A percentile compares a stretch with the other conserved stretches of the same genome.
Conservation (phyloP, 306 rosid species). For the Begonia peltatifolia region DNA sequence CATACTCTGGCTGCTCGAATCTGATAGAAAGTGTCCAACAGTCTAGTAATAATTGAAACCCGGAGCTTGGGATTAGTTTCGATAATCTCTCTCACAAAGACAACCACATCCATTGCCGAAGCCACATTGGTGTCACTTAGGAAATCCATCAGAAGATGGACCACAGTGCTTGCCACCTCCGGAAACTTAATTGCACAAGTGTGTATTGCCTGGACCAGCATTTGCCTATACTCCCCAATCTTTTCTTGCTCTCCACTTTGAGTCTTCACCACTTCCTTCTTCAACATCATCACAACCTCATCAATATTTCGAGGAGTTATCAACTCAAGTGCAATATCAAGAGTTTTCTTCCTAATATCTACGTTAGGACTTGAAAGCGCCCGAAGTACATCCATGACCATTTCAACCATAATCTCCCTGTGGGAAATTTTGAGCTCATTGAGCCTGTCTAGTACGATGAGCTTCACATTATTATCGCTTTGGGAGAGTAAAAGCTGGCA, state of each 20-base stretch:
- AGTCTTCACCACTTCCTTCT: slow-evolving; percentile 90
- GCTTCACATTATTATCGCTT: slow-evolving; percentile 92
- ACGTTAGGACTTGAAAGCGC: slow-evolving; percentile 71
- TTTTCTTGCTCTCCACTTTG: slow-evolving; percentile 94
- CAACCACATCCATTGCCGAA: slow-evolving; percentile 86
- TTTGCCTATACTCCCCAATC: slow-evolving; percentile 92
- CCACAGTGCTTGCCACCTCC: slow-evolving; percentile 91
- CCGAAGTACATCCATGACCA: slow-evolving; percentile 91
- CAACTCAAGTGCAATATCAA: slow-evolving; percentile 79
- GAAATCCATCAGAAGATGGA: slow-evolving; percentile 95
- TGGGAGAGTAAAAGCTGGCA: slow-evolving; percentile 73
- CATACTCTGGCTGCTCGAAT: slow-evolving; percentile 89
- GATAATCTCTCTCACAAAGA: slow-evolving; percentile 87
- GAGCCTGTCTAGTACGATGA: slow-evolving; percentile 74
- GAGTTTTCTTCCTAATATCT: slow-evolving; percentile 82
- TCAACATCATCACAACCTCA: slow-evolving; percentile 87
- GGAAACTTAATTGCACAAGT: slow-evolving; percentile 96
- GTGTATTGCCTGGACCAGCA: slow-evolving; percentile 90
- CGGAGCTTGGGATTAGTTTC: slow-evolving; percentile 90
- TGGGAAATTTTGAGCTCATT: slow-evolving; percentile 61
- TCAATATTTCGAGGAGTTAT: slow-evolving; percentile 71
- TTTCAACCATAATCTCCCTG: slow-evolving; percentile 81
- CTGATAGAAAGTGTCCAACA: slow-evolving; percentile 88
- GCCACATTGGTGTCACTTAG: slow-evolving; percentile 84
- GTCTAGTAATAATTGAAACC: slow-evolving; percentile 71